Percentiles rank a stretch among this genome's conserved stretches.
phyloP scores from a whole-genome alignment of 371 early-diverging fungal species.

The Choanephora cucurbitarum region DNA sequence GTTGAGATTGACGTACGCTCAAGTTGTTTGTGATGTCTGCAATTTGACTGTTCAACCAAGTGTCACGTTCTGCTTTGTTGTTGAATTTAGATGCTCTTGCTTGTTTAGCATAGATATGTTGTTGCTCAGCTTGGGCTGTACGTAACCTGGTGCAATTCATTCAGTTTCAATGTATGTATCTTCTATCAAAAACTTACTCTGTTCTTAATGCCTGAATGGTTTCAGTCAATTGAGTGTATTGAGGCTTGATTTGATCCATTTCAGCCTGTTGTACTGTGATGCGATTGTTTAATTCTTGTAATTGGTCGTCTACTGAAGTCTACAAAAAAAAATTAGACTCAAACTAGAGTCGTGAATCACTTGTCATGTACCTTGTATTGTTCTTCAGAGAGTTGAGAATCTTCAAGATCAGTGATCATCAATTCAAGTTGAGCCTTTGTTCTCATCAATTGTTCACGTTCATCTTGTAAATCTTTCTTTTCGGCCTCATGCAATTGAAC shows the following conservation, averaged over 20 bases:
- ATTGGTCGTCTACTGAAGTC: slow-evolving; percentile 36
- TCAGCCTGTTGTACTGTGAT: slow-evolving; percentile 59
- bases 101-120: slow-evolving; percentile 78
- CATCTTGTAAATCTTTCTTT: slow-evolving; percentile 59
- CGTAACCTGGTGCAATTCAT: slow-evolving; percentile 17
- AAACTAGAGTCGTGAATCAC: too few species aligned
- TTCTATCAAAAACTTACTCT: slow-evolving; percentile 39
- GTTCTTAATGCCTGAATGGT: slow-evolving; percentile 48
- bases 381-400: slow-evolving; percentile 45
- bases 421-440: slow-evolving; percentile 60
- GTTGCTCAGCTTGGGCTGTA: slow-evolving; percentile 49
- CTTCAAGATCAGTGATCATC: slow-evolving; percentile 56
- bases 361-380: slow-evolving; percentile 51
- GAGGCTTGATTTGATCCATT: slow-evolving; percentile 55
- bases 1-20: slow-evolving; percentile 53
- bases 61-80: slow-evolving; percentile 72
- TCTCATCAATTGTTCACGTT: slow-evolving; percentile 56
- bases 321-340: too few species aligned
- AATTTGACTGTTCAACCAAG: slow-evolving; percentile 74
- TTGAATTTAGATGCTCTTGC: slow-evolving; percentile 79
- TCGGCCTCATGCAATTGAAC: slow-evolving; percentile 54
- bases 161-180: background rate
- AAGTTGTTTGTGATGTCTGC: slow-evolving; percentile 56
- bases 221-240: slow-evolving; percentile 49
- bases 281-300: slow-evolving; percentile 53